These are phyloP conservation scores for Globisporangium solare DNA, from an alignment of 352 stramenopile genomes.

Conservation along the genomic window DNA sequence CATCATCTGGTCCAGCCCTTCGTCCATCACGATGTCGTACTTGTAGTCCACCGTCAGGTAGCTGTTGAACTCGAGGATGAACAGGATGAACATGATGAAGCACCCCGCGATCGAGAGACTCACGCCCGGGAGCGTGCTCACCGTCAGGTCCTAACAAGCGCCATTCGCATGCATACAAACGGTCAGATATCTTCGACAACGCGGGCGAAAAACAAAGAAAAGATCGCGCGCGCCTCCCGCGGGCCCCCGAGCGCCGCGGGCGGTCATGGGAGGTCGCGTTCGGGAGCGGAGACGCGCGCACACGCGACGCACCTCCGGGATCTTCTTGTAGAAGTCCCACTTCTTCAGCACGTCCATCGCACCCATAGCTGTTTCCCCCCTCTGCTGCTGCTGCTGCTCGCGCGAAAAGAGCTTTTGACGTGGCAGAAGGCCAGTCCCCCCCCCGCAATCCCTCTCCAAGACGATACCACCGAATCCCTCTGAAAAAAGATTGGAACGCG, in stretches of 20 bases:
- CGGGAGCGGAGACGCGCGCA: not conserved
- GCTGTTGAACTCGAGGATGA: constrained; percentile 88
- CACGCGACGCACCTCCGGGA: constrained; percentile 64
- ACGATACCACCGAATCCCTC: not conserved
- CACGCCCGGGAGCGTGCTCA: constrained; percentile 82
- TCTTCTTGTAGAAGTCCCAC: constrained; percentile 92
- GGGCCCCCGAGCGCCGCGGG: not conserved
- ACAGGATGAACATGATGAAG: constrained; percentile 89
- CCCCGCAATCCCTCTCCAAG: constrained; percentile 5
- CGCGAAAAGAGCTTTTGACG: constrained; percentile 8
- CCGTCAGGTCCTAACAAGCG: constrained; percentile 61
- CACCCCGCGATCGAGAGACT: constrained; percentile 76
- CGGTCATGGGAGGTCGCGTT: not conserved
- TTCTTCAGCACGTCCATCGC: constrained; percentile 88
- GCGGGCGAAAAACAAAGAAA: no score
- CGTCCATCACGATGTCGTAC: constrained; percentile 89
- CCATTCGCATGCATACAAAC: not conserved
- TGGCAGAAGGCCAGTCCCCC: constrained; percentile 7
- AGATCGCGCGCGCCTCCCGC: not conserved
- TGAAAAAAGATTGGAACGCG: not conserved
- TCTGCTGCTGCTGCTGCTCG: not conserved
- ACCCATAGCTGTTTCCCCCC: constrained; percentile 49
- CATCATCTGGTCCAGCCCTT: constrained; percentile 78
- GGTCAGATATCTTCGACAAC: constrained; percentile 2
- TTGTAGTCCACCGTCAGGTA: constrained; percentile 85